Evolutionary conservation across 495 filamentous ascomycete species (phyloP), one percentile per base, ranked within the genome.

Genomic region (Acidiella bohemica): DNA sequence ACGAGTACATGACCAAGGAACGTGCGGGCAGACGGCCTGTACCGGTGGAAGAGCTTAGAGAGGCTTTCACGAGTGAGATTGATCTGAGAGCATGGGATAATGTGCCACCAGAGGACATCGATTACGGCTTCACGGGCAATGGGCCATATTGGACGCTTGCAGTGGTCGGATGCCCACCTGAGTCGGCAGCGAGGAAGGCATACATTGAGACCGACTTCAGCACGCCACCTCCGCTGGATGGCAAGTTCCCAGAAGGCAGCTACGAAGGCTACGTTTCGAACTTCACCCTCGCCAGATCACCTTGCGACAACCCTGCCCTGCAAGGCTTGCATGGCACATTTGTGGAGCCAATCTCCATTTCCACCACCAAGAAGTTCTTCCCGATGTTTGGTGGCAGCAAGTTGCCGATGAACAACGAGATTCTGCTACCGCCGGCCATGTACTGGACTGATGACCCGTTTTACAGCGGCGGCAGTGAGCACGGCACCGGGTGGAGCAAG

Each of bases 311-410:
- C 22, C 49, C 61, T 17, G 30, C 55, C 20, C 32, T 64, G 4
- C 61, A 57, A 53, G 39, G 68, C 19, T 59, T 81, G 24, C 81
- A 84, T 50, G 83, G 83, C 26, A 75, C 78, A 35, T 72, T 88
- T 28, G 73, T 78, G 39, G 66, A 76, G 31, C 76, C 81, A 16
- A 62, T 80, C 27, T 70, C 64, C 19, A 63, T 77, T 42, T 53
- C 64, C 2, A 65, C 68, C 0, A 70, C 70, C 16, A 57, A 67
- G 44, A 62, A 67, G 23, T 59, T 85, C 22, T 63, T 84, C 21
- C 83, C 82, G 0, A 56, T 85, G 13, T 87, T 90, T 50, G 72
- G 80, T 36, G 81, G 79, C 36, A 79, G 71, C 53, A 88, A 90
- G 56, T 65, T 85, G 32, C 68, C 71, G 27, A 71, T 78, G 36